Conservation (phyloP, 345 rosid species). For the Sisymbrium irio region DNA sequence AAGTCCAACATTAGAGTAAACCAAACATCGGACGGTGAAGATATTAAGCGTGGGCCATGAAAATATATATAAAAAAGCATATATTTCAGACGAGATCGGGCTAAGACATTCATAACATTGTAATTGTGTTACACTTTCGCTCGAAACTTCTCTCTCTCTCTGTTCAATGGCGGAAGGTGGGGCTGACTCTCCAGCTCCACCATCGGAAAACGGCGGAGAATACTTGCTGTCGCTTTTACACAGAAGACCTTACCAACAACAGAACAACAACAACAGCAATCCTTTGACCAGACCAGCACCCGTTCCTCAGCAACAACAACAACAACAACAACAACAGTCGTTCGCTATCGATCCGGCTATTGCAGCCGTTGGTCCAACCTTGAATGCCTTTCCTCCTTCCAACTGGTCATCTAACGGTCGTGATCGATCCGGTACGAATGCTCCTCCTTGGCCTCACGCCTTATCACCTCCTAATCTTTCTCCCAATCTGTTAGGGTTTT, state of each 20-base stretch:
- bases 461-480: conserved; percentile 39
- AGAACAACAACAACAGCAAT: conserved; percentile 29
- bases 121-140: conserved; percentile 1
- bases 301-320: conserved; percentile 8
- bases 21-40: neutral
- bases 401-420: conserved; percentile 46
- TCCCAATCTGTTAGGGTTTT: conserved; percentile 52
- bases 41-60: neutral
- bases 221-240: conserved; percentile 78
- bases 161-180: conserved; percentile 58
- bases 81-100: neutral
- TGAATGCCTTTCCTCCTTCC: conserved; percentile 33
- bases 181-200: conserved; percentile 47
- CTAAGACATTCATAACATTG: conserved; percentile 1
- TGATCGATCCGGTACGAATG: conserved; percentile 35
- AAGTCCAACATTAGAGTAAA: neutral
- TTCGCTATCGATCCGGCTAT: conserved; percentile 72
- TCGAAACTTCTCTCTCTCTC: neutral
- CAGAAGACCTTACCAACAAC: conserved; percentile 39
- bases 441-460: conserved; percentile 42
- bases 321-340: conserved; percentile 2
- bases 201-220: conserved; percentile 62
- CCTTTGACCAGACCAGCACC: conserved; percentile 22
- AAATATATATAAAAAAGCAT: neutral
- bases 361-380: conserved; percentile 69